Conservation (phyloP, 1,139 yeast genomes). For the Meyerozyma guilliermondii region DNA sequence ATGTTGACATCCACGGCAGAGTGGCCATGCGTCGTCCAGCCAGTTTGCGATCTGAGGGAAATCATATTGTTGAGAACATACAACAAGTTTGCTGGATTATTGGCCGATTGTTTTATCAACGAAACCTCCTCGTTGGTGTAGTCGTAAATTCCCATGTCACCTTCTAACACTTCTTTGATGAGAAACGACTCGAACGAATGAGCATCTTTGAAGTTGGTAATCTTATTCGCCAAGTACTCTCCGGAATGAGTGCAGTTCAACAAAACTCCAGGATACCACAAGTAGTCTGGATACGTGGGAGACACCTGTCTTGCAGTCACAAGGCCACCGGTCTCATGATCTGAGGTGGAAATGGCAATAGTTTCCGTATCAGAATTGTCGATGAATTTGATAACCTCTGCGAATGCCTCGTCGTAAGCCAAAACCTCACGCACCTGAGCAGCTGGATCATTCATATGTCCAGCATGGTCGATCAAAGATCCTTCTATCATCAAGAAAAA, state of each 20-base stretch:
- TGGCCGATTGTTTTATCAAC: slow-evolving; percentile 9
- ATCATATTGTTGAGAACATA: slow-evolving; percentile 25
- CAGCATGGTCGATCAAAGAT: slow-evolving; percentile 25
- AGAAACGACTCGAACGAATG: slow-evolving; percentile 10
- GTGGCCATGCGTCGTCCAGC: slow-evolving; percentile 27
- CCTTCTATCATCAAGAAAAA: slow-evolving; percentile 24
- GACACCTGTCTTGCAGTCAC: slow-evolving; percentile 67
- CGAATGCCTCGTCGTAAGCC: slow-evolving; percentile 28
- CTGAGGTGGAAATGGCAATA: slow-evolving; percentile 22
- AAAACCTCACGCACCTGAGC: slow-evolving; percentile 40
- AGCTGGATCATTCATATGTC: slow-evolving; percentile 27
- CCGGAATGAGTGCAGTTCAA: slow-evolving; percentile 22
- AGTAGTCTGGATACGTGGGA: slow-evolving; percentile 25
- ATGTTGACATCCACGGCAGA: slow-evolving; percentile 26
- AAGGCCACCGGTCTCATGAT: slow-evolving; percentile 26
- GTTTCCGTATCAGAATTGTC: slow-evolving; percentile 20
- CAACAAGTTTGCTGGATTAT: slow-evolving; percentile 13
- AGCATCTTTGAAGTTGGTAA: slow-evolving; percentile 9
- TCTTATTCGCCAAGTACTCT: slow-evolving; percentile 17
- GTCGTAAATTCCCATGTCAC: slow-evolving; percentile 18
- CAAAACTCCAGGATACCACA: slow-evolving; percentile 35
- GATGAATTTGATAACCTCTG: slow-evolving; percentile 18
- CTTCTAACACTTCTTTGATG: slow-evolving; percentile 11
- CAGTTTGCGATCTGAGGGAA: slow-evolving; percentile 22
- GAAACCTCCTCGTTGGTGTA: slow-evolving; percentile 14